Evolutionary conservation across 2,329 filamentous ascomycete genomes (phyloP).

Genomic region (Colletotrichum theobromicola): DNA sequence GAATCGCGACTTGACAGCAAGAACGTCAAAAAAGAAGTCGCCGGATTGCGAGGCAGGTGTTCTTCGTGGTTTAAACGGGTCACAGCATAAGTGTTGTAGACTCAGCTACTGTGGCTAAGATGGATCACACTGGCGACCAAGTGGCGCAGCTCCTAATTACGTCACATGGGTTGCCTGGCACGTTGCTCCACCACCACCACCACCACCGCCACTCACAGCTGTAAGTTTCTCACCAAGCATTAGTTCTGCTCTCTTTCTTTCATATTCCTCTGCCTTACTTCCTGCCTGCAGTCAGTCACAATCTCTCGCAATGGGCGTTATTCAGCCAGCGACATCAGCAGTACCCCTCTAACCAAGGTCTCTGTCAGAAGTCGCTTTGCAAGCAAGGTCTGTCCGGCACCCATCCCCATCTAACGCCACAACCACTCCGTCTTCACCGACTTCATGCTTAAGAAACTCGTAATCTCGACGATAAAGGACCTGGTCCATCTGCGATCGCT

Average conservation of each 20-base stretch:
- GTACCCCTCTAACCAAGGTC: neutral
- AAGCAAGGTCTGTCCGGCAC: neutral
- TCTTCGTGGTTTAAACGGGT: no score
- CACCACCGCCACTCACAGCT: no score
- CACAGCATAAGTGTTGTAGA: no score
- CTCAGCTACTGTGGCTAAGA: no score
- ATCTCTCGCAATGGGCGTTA: neutral
- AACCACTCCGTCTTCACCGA: neutral
- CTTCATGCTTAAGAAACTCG: neutral
- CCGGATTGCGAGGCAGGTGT: neutral
- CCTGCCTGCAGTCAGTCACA: no score
- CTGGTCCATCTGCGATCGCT: neutral
- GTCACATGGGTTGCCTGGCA: no score
- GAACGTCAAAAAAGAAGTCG: neutral
- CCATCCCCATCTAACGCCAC: neutral
- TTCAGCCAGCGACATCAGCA: neutral
- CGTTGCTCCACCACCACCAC: no score
- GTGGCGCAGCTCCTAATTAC: no score
- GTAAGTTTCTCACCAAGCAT: neutral
- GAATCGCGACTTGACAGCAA: neutral
- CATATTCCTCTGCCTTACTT: neutral
- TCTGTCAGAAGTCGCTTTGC: neutral
- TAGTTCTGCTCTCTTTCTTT: neutral
- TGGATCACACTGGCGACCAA: neutral
- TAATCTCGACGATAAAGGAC: neutral